Conservation (phyloP, 306 rosid genomes). For the Ormosia emarginata region DNA sequence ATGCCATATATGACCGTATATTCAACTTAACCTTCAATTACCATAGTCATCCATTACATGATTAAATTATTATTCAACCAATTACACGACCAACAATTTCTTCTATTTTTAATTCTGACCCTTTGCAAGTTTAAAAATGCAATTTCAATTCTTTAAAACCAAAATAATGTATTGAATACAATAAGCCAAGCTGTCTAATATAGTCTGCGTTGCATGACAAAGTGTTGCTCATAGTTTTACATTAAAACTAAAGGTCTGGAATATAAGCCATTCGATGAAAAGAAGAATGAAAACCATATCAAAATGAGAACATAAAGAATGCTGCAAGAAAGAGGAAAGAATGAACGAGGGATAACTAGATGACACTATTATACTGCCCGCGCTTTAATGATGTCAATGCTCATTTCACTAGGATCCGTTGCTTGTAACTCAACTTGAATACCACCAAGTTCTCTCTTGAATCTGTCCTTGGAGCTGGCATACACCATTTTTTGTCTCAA, state of each 20-base stretch:
- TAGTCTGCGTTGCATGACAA: neutral
- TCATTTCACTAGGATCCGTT: conserved; percentile 68
- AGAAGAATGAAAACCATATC: neutral
- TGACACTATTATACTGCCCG: conserved; percentile 39
- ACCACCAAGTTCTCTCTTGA: too few relatives aligned
- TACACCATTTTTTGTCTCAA: too few relatives aligned
- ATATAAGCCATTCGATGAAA: neutral
- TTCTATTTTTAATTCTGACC: neutral
- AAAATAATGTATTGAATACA: neutral
- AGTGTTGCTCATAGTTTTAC: neutral
- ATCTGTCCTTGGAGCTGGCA: too few relatives aligned
- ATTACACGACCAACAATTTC: neutral
- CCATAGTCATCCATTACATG: neutral
- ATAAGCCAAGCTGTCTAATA: neutral
- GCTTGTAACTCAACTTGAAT: conserved; percentile 36
- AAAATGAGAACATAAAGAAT: neutral
- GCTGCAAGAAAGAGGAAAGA: neutral
- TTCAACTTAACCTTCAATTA: too few relatives aligned
- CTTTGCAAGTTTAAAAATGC: neutral
- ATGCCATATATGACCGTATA: too few relatives aligned
- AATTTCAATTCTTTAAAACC: neutral
- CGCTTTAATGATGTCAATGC: conserved; percentile 52
- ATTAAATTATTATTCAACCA: neutral
- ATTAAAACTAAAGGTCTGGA: neutral
- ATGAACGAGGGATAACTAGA: neutral